Evolutionary conservation across 2,329 filamentous ascomycete genomes (phyloP).

Genomic region (Aspergillus arachidicola): DNA sequence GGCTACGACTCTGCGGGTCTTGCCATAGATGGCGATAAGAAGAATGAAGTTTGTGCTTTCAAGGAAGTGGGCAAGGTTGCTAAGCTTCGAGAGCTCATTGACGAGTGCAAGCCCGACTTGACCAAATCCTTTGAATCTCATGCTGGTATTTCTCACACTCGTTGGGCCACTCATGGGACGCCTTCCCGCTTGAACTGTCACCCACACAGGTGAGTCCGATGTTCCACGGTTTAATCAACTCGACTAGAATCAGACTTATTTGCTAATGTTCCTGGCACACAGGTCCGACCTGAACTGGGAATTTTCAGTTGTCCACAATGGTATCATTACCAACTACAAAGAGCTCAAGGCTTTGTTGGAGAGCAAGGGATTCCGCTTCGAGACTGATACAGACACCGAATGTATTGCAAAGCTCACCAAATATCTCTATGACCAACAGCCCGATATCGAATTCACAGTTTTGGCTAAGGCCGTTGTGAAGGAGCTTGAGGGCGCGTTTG

Average conservation of each 20-base stretch:
- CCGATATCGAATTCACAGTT: conserved; percentile 91
- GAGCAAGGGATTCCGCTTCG: conserved; percentile 96
- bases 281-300: conserved; percentile 95
- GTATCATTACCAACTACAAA: conserved; percentile 99
- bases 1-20: conserved; percentile 98
- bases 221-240: neutral
- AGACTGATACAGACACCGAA: conserved; percentile 99
- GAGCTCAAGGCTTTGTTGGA: conserved; percentile 92
- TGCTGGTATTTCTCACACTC: conserved; percentile 96
- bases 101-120: conserved; percentile 77
- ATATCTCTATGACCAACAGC: conserved; percentile 95
- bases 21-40: conserved; percentile 96
- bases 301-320: conserved; percentile 97
- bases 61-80: conserved; percentile 99
- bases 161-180: conserved; percentile 97
- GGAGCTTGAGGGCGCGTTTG: conserved; percentile 97
- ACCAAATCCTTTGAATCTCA: conserved; percentile 97
- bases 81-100: conserved; percentile 92
- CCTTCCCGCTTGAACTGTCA: conserved; percentile 97
- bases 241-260: neutral
- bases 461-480: conserved; percentile 97
- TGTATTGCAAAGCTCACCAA: conserved; percentile 99
- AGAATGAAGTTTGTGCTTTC: conserved; percentile 94
- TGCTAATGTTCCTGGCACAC: neutral
- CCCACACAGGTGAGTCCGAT: conserved; percentile 77